phyloP scores from a whole-genome alignment of 1,139 yeast species.

The Ogataea hybrid region DNA sequence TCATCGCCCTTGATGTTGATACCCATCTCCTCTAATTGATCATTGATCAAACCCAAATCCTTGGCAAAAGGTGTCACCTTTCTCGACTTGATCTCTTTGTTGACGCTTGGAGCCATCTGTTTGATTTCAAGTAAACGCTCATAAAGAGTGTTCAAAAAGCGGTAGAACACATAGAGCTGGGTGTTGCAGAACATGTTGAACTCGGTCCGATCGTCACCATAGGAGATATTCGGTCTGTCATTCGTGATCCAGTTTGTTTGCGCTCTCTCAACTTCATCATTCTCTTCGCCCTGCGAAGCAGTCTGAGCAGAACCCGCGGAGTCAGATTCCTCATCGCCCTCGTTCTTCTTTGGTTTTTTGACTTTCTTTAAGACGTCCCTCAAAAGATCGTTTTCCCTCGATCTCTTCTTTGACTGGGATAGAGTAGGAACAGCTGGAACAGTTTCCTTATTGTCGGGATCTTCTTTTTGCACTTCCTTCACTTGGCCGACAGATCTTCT shows the following conservation, averaged over 20 bases:
- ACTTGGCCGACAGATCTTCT: conserved; percentile 30
- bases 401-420: conserved; percentile 32
- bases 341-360: conserved; percentile 45
- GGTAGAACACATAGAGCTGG: conserved; percentile 86
- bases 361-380: conserved; percentile 70
- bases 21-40: conserved; percentile 79
- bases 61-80: conserved; percentile 80
- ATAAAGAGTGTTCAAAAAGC: conserved; percentile 79
- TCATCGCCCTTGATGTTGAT: conserved; percentile 67
- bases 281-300: conserved; percentile 29
- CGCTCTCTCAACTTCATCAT: conserved; percentile 54
- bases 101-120: conserved; percentile 59
- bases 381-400: conserved; percentile 61
- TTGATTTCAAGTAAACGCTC: conserved; percentile 80
- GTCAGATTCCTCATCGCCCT: conserved; percentile 21
- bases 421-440: conserved; percentile 21
- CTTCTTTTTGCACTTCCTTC: conserved; percentile 22
- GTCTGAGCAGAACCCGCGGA: conserved; percentile 6
- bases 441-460: conserved; percentile 16
- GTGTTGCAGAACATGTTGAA: conserved; percentile 88
- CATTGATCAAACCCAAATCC: conserved; percentile 79
- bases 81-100: conserved; percentile 66
- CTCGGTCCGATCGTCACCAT: conserved; percentile 37
- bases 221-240: conserved; percentile 34
- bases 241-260: conserved; percentile 62